Base-by-base conservation (phyloP, 1,284 basidiomycete genomes). In the Rhodotorula sp. region DNA sequence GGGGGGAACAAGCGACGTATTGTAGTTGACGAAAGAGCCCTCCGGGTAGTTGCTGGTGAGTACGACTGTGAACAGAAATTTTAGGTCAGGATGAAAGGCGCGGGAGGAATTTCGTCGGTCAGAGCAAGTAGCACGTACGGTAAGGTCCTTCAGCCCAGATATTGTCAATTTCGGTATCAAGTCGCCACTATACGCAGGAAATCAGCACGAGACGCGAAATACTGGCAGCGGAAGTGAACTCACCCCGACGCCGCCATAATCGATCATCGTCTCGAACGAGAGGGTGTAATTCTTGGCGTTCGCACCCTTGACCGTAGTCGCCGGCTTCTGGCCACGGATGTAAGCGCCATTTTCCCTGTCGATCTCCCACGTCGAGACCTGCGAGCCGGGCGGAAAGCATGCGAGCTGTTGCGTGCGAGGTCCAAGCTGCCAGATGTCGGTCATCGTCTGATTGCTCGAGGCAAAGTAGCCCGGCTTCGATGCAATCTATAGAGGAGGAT, bases 191-290 rank as follows among this genome's bases (percentile, higher is more conserved):
- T 10, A 10, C 34, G 34, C 10, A 10, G 6, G 1, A 5, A 5
- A 10, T 39, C 34, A 39, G 34, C 34, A 39, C 34, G 34, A 39
- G 34, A 7, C 34, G 34, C 34, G 34, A 10, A 10, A 39, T 39
- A 39, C 10, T 39, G 34, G 34, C 34, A 7, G 34, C 34, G 34
- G 34, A 39, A 39, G 34, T 39, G 34, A 10, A 39, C 34, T 39
- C 34, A 39, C 34, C 34, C 69, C 69, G 2, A 63, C 20, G 6
- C 63, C 69, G 2, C 69, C 69, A 3, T 52, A 31, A 10, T 56
- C 64, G 26, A 70, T 70, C 54, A 56, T 70, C 10, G 63, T 59
- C 31, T 70, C 64, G 62, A 66, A 70, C 5, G 69, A 62, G 14
- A 70, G 43, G 10, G 49, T 70, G 64, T 70, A 70, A 23, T 57